phyloP scores from a whole-genome alignment of 371 early-diverging fungal genomes.

The Dichotomocladium elegans region DNA sequence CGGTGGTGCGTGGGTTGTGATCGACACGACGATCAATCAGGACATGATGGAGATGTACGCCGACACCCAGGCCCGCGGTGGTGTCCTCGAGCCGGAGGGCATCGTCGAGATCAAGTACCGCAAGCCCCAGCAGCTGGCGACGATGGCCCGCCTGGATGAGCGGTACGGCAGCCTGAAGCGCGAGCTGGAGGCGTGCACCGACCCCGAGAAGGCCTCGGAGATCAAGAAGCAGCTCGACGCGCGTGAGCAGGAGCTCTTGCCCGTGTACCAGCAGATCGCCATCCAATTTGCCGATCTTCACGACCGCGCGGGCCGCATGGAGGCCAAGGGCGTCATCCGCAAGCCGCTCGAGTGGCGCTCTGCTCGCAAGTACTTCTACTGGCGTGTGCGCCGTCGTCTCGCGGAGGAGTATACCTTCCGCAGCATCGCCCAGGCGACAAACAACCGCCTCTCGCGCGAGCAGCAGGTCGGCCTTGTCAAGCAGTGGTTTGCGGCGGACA shows the following conservation, averaged over 20 bases:
- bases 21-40: slow-evolving; percentile 97
- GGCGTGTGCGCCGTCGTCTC: slow-evolving; percentile 84
- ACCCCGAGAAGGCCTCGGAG: slow-evolving; percentile 48
- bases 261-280: slow-evolving; percentile 92
- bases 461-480: slow-evolving; percentile 42
- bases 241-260: slow-evolving; percentile 83
- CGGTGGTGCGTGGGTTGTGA: slow-evolving; percentile 99
- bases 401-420: slow-evolving; percentile 68
- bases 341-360: slow-evolving; percentile 78
- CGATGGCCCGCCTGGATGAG: slow-evolving; percentile 90
- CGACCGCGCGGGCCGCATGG: slow-evolving; percentile 96
- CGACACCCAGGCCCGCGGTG: slow-evolving; percentile 87
- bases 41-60: slow-evolving; percentile 99
- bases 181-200: slow-evolving; percentile 47
- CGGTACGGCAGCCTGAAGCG: slow-evolving; percentile 72
- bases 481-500: slow-evolving; percentile 52
- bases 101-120: slow-evolving; percentile 99
- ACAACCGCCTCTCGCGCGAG: slow-evolving; percentile 40
- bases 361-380: slow-evolving; percentile 90
- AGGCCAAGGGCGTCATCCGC: slow-evolving; percentile 88
- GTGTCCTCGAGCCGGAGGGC: slow-evolving; percentile 98
- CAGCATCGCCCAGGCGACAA: slow-evolving; percentile 40
- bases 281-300: slow-evolving; percentile 97
- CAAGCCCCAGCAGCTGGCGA: slow-evolving; percentile 82
- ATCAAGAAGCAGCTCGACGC: slow-evolving; percentile 70